A percentile compares a stretch with the other conserved stretches of the same genome.
Evolutionary conservation across 495 filamentous ascomycete genomes (phyloP).

Genomic region (Astrothelium subdiscretum): DNA sequence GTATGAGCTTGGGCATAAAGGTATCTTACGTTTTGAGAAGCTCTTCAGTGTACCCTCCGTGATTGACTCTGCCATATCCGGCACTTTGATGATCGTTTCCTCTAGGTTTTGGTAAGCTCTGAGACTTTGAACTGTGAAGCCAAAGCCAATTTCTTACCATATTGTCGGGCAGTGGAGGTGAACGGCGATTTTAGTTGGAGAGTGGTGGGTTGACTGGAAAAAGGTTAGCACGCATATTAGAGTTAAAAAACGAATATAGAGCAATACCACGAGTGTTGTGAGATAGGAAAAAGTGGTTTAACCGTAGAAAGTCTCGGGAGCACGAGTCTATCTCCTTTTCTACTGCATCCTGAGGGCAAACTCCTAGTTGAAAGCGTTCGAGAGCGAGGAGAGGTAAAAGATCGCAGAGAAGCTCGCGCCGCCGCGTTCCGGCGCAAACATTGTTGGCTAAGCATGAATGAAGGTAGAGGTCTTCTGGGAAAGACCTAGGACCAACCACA

Average conservation of each 20-base stretch:
- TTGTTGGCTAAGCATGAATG: slow-evolving; percentile 27
- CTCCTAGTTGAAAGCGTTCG: background rate
- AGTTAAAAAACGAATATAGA: background rate
- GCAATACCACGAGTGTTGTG: background rate
- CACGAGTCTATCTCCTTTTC: background rate
- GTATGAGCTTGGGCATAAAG: background rate
- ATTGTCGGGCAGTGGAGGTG: background rate
- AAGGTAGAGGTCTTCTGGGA: background rate
- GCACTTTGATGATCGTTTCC: slow-evolving; percentile 82
- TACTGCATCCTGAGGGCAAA: background rate
- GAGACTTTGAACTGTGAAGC: too few species aligned
- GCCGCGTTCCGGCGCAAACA: slow-evolving; percentile 27
- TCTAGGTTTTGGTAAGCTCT: slow-evolving; percentile 28
- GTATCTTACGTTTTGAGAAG: slow-evolving; percentile 65
- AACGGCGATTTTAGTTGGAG: background rate
- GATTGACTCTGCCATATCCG: slow-evolving; percentile 97
- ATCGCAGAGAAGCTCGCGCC: slow-evolving; percentile 9
- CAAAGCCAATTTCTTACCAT: background rate
- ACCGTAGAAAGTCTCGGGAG: background rate
- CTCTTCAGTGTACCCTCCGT: slow-evolving; percentile 95
- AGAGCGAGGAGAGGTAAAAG: slow-evolving; percentile 10
- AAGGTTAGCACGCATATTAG: background rate
- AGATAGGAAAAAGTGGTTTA: background rate
- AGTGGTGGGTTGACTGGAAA: background rate
- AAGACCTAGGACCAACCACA: background rate